phyloP scores from a whole-genome alignment of 1,139 yeast species.

The Yarrowia galli region DNA sequence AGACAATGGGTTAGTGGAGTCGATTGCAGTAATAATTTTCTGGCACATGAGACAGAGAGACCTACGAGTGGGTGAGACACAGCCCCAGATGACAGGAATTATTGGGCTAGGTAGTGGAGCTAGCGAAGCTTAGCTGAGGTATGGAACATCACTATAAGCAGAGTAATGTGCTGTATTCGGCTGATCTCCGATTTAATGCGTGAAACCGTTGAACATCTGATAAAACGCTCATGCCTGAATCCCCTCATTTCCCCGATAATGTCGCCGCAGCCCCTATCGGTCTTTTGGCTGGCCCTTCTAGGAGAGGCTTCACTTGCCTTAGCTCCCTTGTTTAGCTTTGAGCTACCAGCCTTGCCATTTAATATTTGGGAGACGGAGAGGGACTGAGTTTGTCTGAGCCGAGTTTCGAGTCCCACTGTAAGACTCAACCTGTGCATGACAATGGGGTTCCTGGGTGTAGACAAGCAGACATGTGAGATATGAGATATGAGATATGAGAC shows the following conservation, averaged over 20 bases:
- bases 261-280: not conserved
- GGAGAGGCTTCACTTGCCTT: slow-evolving; percentile 12
- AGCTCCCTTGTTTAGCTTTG: slow-evolving; percentile 12
- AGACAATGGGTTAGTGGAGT: too few relatives aligned
- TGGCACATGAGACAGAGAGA: not conserved
- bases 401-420: not conserved
- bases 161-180: too few relatives aligned
- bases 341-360: slow-evolving; percentile 15
- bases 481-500: too few relatives aligned
- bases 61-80: too few relatives aligned
- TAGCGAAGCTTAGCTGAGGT: too few relatives aligned
- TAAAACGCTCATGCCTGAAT: not conserved
- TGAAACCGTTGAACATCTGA: not conserved
- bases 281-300: not conserved
- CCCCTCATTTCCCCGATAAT: not conserved
- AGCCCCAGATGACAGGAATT: too few relatives aligned
- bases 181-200: not conserved
- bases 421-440: not conserved
- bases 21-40: too few relatives aligned
- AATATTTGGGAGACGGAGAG: not conserved
- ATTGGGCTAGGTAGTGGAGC: too few relatives aligned
- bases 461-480: too few relatives aligned
- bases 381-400: too few relatives aligned
- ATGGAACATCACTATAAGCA: too few relatives aligned
- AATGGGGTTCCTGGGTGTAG: not conserved